Conservation (phyloP, 768 basidiomycete genomes). For the Psilocybe cubensis region DNA sequence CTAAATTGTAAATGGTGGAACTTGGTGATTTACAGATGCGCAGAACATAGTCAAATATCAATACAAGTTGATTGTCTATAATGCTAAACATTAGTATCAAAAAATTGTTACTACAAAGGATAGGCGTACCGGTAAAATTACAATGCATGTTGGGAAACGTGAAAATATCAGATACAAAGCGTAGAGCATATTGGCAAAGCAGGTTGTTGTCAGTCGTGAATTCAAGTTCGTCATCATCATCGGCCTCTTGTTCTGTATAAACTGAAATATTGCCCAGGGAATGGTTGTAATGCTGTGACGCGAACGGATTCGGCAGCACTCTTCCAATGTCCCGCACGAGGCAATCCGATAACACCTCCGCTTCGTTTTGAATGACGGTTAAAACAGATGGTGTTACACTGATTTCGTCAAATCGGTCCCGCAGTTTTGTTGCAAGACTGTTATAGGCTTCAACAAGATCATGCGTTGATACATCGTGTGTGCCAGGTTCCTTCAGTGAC, state of each 20-base stretch:
- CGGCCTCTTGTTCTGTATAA: constrained; percentile 13
- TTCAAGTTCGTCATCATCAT: constrained; percentile 41
- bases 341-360: constrained; percentile 38
- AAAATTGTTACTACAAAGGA: neutral
- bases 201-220: constrained; percentile 41
- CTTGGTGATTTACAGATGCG: constrained; percentile 37
- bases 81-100: neutral
- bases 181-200: constrained; percentile 59
- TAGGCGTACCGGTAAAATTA: constrained; percentile 48
- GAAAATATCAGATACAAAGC: constrained; percentile 54
- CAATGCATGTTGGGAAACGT: constrained; percentile 46
- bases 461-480: constrained; percentile 44
- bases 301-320: constrained; percentile 38
- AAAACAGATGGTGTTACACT: constrained; percentile 25
- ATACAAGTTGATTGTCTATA: constrained; percentile 46
- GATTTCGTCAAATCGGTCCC: constrained; percentile 26
- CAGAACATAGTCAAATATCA: constrained; percentile 49
- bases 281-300: constrained; percentile 15
- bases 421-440: constrained; percentile 50
- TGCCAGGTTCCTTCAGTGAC: constrained; percentile 41
- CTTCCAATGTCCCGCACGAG: constrained; percentile 57
- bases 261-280: constrained; percentile 20
- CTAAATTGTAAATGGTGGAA: constrained; percentile 40
- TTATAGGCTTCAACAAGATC: constrained; percentile 68
- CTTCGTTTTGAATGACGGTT: constrained; percentile 33